Evolutionary conservation across 164 flowering plant species (phyloP), one percentile per base, ranked within the genome.

Genomic region (Dillenia turbinata): DNA sequence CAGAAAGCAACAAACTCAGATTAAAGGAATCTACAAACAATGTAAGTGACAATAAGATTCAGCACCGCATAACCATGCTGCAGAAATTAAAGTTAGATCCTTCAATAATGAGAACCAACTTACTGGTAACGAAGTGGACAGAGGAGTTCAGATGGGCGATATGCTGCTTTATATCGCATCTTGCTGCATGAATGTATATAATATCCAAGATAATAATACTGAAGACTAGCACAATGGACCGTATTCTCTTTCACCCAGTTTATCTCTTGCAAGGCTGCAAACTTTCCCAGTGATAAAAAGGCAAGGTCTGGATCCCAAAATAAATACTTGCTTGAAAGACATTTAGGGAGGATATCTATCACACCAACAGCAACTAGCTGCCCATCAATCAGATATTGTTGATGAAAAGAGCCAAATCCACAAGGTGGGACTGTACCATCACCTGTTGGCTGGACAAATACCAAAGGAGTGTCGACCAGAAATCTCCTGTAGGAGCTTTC

Each of bases 331-430:
- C 99, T 94, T 9, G 99, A 94, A 70, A 94, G 69, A 78, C 99
- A 91, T 67, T 73, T 83, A 26, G 99, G 99, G 9, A 94, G 91
- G 69, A 91, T 88, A 77, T 94, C 99, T 62, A 94, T 71, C 66
- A 94, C 99, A 57, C 97, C 99, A 74, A 94, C 99, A 7, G 99
- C 99, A 78, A 91, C 78, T 54, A 94, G 82, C 63, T 60, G 73
- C 56, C 93, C 99, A 81, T 94, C 96, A 71, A 94, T 73, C 49
- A 83, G 48, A 78, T 91, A 94, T 77, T 85, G 96, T 78, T 91
- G 97, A 77, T 91, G 97, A 70, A 94, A 94, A 66, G 98, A 94
- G n/a, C 97, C 98, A 83, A 87, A 94, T 12, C 98, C 98, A 77
- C 92, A 87, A 48, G 84, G 82, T 56, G 97, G 93, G 63, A 84